Evolutionary conservation across 176 grass and related monocot species (phyloP).

Genomic region (Phragmites australis): DNA sequence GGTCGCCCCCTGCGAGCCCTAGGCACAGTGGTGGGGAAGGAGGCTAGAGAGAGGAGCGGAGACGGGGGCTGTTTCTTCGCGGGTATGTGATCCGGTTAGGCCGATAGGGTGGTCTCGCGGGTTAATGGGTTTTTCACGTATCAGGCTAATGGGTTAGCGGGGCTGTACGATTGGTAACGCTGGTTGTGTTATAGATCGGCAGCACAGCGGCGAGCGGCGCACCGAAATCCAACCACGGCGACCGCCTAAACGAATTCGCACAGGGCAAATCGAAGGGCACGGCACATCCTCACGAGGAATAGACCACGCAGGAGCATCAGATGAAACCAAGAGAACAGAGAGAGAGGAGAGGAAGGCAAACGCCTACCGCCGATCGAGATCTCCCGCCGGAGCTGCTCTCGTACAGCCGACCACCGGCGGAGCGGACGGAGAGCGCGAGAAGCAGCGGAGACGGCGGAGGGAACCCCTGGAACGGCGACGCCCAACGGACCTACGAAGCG

Average conservation of each 20-base stretch:
- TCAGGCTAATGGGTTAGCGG: background rate
- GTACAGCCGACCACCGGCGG: background rate
- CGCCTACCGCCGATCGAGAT: background rate
- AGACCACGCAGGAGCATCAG: background rate
- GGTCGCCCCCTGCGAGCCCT: conserved; percentile 40
- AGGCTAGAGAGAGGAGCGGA: conserved; percentile 10
- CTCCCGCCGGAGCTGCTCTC: background rate
- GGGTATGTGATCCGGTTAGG: conserved; percentile 37
- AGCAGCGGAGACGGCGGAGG: background rate
- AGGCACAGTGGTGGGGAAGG: conserved; percentile 32
- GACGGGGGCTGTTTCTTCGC: conserved; percentile 28
- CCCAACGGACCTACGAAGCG: background rate
- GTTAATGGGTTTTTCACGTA: background rate
- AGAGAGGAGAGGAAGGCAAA: too few species aligned
- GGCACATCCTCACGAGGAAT: background rate
- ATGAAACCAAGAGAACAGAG: background rate
- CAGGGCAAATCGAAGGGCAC: background rate
- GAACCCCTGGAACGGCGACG: background rate
- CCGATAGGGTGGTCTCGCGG: background rate
- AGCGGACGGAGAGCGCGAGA: background rate
- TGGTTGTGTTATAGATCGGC: background rate
- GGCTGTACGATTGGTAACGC: too few species aligned
- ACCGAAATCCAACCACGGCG: background rate
- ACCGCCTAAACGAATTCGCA: background rate
- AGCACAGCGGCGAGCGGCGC: conserved; percentile 24